Percentiles rank a stretch among this genome's conserved stretches.
These are phyloP conservation scores for Alisma plantagoaquatica DNA, from an alignment of 106 monocot genomes.

Conservation along the genomic window DNA sequence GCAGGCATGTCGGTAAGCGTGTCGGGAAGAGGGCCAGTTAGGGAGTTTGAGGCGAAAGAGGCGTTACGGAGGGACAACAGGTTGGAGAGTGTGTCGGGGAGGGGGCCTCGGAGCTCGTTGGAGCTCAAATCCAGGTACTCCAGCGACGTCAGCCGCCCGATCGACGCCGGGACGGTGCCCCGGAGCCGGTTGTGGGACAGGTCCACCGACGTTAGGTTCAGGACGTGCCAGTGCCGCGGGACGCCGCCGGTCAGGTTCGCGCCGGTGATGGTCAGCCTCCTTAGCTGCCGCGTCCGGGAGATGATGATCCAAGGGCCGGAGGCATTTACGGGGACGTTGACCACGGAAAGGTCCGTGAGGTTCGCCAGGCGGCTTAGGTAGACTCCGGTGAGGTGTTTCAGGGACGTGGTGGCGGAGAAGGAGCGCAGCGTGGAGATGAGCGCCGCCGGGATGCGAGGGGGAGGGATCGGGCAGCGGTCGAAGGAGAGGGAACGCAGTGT, in stretches of 20 bases:
- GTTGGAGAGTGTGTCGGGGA: constrained; percentile 57
- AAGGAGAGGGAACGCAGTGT: constrained; percentile 51
- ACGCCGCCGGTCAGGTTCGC: constrained; percentile 58
- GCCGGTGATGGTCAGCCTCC: constrained; percentile 38
- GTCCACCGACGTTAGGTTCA: constrained; percentile 30
- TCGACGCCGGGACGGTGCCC: constrained; percentile 32
- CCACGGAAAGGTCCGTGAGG: constrained; percentile 57
- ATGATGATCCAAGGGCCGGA: constrained; percentile 35
- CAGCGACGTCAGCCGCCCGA: constrained; percentile 27
- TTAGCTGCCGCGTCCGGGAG: constrained; percentile 52
- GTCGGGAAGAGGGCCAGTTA: constrained; percentile 59
- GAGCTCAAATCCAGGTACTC: constrained; percentile 43
- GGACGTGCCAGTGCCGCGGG: constrained; percentile 68
- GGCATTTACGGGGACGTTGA: constrained; percentile 38
- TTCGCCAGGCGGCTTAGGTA: constrained; percentile 55
- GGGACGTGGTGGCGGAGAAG: constrained; percentile 32
- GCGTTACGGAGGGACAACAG: constrained; percentile 32
- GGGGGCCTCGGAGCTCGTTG: constrained; percentile 32
- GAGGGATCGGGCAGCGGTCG: constrained; percentile 23
- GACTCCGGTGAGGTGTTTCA: constrained; percentile 36
- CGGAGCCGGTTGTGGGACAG: constrained; percentile 40
- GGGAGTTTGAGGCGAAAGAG: constrained; percentile 38
- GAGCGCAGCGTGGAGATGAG: constrained; percentile 33
- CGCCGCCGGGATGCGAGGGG: constrained; percentile 29
- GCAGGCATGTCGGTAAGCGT: constrained; percentile 34